A percentile compares a stretch with the other conserved stretches of the same genome.
Evolutionary conservation across 306 rosid genomes (phyloP).

Genomic region (Begonia fuchsioides): DNA sequence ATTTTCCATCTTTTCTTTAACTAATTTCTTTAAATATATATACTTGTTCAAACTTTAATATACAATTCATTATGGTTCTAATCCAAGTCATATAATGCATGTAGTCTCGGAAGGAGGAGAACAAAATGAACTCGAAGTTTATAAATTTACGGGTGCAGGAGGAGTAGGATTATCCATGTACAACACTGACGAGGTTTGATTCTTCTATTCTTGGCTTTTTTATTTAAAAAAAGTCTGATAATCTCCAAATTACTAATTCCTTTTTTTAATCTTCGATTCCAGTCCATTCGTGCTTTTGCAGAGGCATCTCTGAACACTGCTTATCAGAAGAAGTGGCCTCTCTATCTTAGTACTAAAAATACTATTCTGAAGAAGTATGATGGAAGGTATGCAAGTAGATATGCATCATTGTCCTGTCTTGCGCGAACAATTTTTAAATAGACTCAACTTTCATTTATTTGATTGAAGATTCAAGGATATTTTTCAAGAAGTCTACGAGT

Average conservation of each 20-base stretch:
- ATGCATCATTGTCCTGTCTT: background rate
- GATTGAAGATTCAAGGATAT: conserved; percentile 89
- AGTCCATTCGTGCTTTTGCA: conserved; percentile 89
- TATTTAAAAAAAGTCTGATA: conserved; percentile 7
- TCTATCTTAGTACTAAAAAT: conserved; percentile 94
- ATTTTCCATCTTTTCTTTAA: conserved; percentile 6
- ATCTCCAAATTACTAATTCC: conserved; percentile 12
- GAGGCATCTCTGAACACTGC: conserved; percentile 88
- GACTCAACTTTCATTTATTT: conserved; percentile 10
- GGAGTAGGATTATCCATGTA: conserved; percentile 91
- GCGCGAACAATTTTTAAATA: background rate
- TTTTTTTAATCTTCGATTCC: conserved; percentile 12
- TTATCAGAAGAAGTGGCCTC: conserved; percentile 89
- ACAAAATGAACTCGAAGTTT: conserved; percentile 71
- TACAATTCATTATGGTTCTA: no score
- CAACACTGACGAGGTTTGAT: conserved; percentile 83
- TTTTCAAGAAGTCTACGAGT: conserved; percentile 94
- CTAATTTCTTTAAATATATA: no score
- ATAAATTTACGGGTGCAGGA: conserved; percentile 75
- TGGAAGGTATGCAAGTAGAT: conserved; percentile 59
- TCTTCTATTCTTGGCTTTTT: conserved; percentile 14
- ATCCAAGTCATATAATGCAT: conserved; percentile 6
- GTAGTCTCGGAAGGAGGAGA: conserved; percentile 75
- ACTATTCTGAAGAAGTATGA: conserved; percentile 97
- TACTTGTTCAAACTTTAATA: background rate